Evolutionary conservation across 2,329 filamentous ascomycete genomes (phyloP).

Genomic region (Aciculosporium take): DNA sequence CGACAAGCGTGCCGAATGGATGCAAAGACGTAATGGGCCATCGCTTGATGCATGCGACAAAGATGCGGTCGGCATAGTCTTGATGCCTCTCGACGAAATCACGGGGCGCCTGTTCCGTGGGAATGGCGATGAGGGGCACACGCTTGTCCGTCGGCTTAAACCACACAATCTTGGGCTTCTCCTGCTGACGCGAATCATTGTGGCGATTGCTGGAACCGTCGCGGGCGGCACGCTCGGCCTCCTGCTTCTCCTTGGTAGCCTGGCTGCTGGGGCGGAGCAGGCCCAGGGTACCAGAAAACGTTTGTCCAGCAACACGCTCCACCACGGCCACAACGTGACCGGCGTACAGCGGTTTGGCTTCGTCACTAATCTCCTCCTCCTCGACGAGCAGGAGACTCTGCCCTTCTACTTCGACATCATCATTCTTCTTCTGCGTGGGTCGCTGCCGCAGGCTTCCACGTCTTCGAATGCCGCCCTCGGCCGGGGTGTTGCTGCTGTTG

Average conservation of each 20-base stretch:
- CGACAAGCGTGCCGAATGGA: conserved; percentile 92
- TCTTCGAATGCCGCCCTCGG: conserved; percentile 76
- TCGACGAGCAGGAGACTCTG: conserved; percentile 94
- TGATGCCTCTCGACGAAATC: conserved; percentile 99
- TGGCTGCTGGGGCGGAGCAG: conserved; percentile 92
- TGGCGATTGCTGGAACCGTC: conserved; percentile 60
- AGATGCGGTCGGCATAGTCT: conserved; percentile 93
- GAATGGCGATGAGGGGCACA: conserved; percentile 93
- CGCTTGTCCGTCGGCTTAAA: conserved; percentile 99
- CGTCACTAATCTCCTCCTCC: conserved; percentile 96
- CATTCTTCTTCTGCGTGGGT: conserved; percentile 98
- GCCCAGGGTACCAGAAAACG: conserved; percentile 95
- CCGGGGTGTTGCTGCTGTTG: conserved; percentile 44
- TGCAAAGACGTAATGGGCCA: conserved; percentile 99
- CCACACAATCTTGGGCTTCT: conserved; percentile 99
- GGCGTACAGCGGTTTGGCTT: conserved; percentile 93
- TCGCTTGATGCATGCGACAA: conserved; percentile 96
- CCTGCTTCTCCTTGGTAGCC: conserved; percentile 98
- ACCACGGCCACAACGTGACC: conserved; percentile 96
- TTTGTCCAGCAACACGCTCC: conserved; percentile 91
- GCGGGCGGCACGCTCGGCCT: conserved; percentile 83
- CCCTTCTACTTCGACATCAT: conserved; percentile 96
- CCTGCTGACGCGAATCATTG: conserved; percentile 66
- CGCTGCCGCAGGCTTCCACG: conserved; percentile 92
- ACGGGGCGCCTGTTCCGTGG: conserved; percentile 90